Evolutionary conservation across 148 eudicot species (phyloP).

Genomic region (Gaultheria prostrata): DNA sequence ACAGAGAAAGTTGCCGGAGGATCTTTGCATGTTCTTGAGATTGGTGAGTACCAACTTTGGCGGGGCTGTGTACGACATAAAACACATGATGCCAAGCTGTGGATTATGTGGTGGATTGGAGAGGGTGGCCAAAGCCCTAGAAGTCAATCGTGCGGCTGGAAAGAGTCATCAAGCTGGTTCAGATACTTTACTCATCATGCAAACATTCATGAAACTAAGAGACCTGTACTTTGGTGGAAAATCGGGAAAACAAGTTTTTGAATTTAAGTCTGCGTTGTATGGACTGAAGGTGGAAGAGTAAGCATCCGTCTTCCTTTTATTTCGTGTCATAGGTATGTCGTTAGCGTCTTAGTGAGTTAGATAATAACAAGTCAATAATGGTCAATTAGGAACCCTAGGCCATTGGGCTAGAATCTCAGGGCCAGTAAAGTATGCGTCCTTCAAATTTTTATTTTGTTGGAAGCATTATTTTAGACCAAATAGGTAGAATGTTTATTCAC

Average conservation of each 20-base stretch:
- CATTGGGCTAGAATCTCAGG: too few relatives aligned
- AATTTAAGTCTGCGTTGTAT: not conserved
- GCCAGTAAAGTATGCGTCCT: not conserved
- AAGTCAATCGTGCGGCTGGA: conserved; percentile 24
- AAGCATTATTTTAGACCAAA: not conserved
- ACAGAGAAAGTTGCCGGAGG: conserved; percentile 11
- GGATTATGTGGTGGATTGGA: conserved; percentile 41
- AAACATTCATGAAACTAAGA: not conserved
- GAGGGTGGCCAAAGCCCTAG: conserved; percentile 28
- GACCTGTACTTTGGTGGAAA: not conserved
- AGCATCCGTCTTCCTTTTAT: not conserved
- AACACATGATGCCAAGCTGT: conserved; percentile 30
- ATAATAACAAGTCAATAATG: too few relatives aligned
- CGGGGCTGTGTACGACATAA: conserved; percentile 30
- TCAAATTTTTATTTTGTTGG: not conserved
- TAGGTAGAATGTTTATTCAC: not conserved
- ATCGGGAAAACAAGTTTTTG: not conserved
- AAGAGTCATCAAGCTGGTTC: conserved; percentile 10
- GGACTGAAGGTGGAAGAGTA: not conserved
- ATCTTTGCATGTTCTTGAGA: conserved; percentile 21
- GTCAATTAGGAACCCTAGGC: too few relatives aligned
- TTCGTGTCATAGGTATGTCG: not conserved
- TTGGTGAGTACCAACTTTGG: conserved; percentile 28
- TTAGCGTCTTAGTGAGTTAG: not conserved
- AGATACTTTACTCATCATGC: not conserved